A percentile compares a stretch with the other conserved stretches of the same genome.
Evolutionary conservation across 805 yeast genomes (phyloP).

Genomic region (Hanseniaspora lachancei): DNA sequence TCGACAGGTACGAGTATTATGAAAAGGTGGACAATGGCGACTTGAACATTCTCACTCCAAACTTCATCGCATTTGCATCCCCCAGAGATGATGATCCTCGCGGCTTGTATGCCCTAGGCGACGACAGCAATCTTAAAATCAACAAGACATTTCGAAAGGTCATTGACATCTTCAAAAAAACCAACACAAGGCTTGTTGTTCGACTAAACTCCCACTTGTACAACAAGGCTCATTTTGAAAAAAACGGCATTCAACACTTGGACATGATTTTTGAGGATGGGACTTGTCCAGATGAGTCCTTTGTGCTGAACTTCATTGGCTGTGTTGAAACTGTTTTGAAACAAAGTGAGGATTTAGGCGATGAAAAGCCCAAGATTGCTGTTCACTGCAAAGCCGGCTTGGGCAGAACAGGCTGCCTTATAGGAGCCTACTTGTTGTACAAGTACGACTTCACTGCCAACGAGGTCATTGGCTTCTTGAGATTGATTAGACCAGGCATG

Average conservation of each 20-base stretch:
- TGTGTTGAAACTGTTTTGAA: conserved; percentile 78
- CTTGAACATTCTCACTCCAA: conserved; percentile 79
- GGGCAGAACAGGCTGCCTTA: conserved; percentile 94
- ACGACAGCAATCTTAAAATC: conserved; percentile 25
- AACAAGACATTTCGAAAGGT: conserved; percentile 75
- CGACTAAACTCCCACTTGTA: conserved; percentile 85
- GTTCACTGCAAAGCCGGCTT: conserved; percentile 99
- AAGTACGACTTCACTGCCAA: conserved; percentile 94
- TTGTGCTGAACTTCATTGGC: conserved; percentile 83
- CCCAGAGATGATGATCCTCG: conserved; percentile 39
- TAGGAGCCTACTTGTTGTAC: conserved; percentile 92
- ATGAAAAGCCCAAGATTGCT: conserved; percentile 48
- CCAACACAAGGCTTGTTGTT: conserved; percentile 77
- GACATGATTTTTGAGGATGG: conserved; percentile 98
- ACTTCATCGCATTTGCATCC: conserved; percentile 94
- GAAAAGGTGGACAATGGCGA: conserved; percentile 97
- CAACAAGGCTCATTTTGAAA: conserved; percentile 71
- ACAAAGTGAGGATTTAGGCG: conserved; percentile 7
- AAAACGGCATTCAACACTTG: conserved; percentile 71
- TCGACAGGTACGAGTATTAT: conserved; percentile 87
- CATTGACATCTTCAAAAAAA: conserved; percentile 55
- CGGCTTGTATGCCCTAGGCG: conserved; percentile 12
- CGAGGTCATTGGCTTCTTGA: conserved; percentile 92
- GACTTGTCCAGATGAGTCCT: conserved; percentile 90
- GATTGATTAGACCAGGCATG: conserved; percentile 97